Base-by-base conservation (phyloP, 257 asterid species). In the Solanum okadae region DNA sequence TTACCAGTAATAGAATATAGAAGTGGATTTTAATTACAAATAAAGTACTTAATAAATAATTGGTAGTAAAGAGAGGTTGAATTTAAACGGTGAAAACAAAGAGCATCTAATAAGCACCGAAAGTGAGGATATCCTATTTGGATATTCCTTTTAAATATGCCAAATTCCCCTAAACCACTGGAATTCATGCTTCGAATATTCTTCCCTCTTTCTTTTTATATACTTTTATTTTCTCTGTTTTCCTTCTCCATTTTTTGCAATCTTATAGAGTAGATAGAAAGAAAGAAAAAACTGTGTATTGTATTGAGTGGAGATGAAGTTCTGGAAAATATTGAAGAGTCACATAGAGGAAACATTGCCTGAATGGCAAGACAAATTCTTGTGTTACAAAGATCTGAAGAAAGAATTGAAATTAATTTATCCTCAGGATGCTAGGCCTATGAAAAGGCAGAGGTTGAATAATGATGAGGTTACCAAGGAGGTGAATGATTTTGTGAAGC, bases 291-390 rank as follows among this genome's bases (percentile, higher is more conserved):
- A 14, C 20, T 14, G 0, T 44, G 52, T 44, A 44, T 44, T 49
- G 56, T 46, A 46, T 46, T 46, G 18, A 0, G 56, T 13, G 42
- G 70, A 16, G 23, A 90, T 88, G 93, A 89, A 90, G 70, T 88
- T 90, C 35, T 87, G 91, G 90, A 90, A 91, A 88, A 89, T 87
- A 12, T 76, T 92, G 88, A 90, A 88, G 44, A 56, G 84, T 3
- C 71, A 73, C 84, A 92, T 92, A 16, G 93, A 92, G 44, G 91
- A 89, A 38, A 88, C 88, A 1, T 33, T 90, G 16, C 93, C 93
- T 35, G 91, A 90, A 31, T 92, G 92, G 93, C 87, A 63, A 72
- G 91, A 88, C 86, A 89, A 90, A 77, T 92, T 92, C 49, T 89
- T 90, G 90, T 76, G 81, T 14, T 92, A 92, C 86, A 92, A 92